Conservation (phyloP, 169 alveolate genomes). For the Cryptosporidium andersoni region DNA sequence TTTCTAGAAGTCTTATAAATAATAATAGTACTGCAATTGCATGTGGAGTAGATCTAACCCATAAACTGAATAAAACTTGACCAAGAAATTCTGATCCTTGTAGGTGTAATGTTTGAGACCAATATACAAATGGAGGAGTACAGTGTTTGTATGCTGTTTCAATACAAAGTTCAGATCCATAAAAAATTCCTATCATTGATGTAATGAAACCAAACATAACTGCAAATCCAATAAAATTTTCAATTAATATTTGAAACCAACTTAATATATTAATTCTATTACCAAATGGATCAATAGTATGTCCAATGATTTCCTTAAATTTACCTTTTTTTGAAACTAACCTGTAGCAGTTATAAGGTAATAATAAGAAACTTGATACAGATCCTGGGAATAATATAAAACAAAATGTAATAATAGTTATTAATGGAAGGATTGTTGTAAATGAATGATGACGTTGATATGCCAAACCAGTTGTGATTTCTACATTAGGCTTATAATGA, state of each 20-base stretch:
- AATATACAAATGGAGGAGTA: conserved; percentile 25
- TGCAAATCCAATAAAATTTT: conserved; percentile 52
- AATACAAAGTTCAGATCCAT: conserved; percentile 66
- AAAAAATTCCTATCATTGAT: conserved; percentile 47
- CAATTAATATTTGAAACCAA: conserved; percentile 59
- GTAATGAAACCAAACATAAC: conserved; percentile 23
- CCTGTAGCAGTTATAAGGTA: conserved; percentile 52
- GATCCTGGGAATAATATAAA: conserved; percentile 65
- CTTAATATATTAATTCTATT: conserved; percentile 54
- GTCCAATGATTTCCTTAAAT: conserved; percentile 69
- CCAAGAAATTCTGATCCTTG: conserved; percentile 59
- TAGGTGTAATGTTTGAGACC: conserved; percentile 63
- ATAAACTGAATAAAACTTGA: conserved; percentile 50
- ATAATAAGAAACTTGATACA: conserved; percentile 39
- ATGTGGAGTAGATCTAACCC: conserved; percentile 49
- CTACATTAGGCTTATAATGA: conserved; percentile 57
- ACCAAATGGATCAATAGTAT: conserved; percentile 65
- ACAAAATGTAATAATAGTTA: conserved; percentile 11
- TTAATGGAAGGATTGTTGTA: conserved; percentile 35
- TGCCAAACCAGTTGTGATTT: conserved; percentile 58
- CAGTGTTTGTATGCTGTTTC: conserved; percentile 61
- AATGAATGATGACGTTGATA: conserved; percentile 54
- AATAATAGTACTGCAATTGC: conserved; percentile 58
- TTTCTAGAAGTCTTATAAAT: conserved; percentile 54
- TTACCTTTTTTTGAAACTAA: conserved; percentile 38